phyloP scores from a whole-genome alignment of 768 basidiomycete genomes.

The Leucosporidium yakuticum region DNA sequence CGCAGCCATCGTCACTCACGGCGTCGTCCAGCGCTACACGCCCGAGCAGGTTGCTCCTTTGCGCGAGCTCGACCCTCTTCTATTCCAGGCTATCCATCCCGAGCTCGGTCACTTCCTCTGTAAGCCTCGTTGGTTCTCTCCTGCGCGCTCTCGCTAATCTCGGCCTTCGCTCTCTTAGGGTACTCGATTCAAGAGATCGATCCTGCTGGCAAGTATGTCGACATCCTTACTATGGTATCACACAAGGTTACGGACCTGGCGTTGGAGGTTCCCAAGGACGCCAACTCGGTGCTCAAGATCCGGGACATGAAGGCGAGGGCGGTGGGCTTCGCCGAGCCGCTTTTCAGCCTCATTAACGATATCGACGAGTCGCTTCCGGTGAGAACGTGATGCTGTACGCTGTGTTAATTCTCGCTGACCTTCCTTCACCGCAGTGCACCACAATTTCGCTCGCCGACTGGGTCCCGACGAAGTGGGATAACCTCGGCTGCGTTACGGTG shows the following conservation, averaged over 20 bases:
- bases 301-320: conserved; percentile 3
- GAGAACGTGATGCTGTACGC: too few relatives aligned
- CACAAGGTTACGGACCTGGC: conserved; percentile 5
- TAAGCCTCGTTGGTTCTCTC: too few relatives aligned
- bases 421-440: background rate
- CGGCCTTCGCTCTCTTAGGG: background rate
- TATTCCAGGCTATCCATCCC: conserved; percentile 3
- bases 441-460: conserved; percentile 6
- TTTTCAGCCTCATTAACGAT: background rate
- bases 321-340: conserved; percentile 4
- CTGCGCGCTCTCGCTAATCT: too few relatives aligned
- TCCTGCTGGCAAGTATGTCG: background rate
- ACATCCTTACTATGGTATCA: conserved; percentile 8
- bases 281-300: background rate
- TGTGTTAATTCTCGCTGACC: background rate
- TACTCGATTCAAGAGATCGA: background rate
- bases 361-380: background rate
- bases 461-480: conserved; percentile 5
- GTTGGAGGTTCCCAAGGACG: background rate
- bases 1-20: background rate
- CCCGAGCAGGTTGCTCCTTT: background rate
- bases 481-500: conserved; percentile 1
- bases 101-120: background rate
- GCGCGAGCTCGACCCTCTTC: conserved; percentile 2
- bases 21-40: conserved; percentile 4